A percentile compares a stretch with the other conserved stretches of the same genome.
phyloP scores from a whole-genome alignment of 169 alveolate species.

The Perkinsus olseni region DNA sequence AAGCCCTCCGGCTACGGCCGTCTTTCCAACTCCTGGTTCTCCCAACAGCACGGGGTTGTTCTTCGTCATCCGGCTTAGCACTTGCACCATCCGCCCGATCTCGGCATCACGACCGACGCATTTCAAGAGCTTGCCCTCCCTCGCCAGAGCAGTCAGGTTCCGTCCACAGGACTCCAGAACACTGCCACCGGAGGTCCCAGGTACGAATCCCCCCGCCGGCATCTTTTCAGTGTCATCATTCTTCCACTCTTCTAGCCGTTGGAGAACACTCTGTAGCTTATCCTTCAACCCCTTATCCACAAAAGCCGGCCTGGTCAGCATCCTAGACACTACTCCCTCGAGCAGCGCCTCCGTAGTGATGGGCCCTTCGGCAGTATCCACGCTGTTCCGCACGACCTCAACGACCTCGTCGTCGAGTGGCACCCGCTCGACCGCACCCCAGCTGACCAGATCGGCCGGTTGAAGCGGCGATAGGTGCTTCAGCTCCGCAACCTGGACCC shows the following conservation, averaged over 20 bases:
- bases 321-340: neutral
- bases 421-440: neutral
- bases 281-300: neutral
- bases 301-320: neutral
- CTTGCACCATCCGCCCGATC: slow-evolving; percentile 67
- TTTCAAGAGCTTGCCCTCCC: slow-evolving; percentile 58
- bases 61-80: slow-evolving; percentile 67
- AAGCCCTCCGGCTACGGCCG: slow-evolving; percentile 80
- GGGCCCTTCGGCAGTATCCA: neutral
- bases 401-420: neutral
- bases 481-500: neutral
- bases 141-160: slow-evolving; percentile 60
- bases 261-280: neutral
- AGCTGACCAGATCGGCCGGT: neutral
- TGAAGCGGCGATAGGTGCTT: neutral
- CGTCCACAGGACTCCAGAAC: slow-evolving; percentile 46
- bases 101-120: slow-evolving; percentile 70
- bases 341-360: neutral
- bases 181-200: neutral
- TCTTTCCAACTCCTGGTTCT: slow-evolving; percentile 81
- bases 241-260: neutral
- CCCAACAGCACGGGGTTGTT: slow-evolving; percentile 73
- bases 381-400: neutral
- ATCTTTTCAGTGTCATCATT: neutral
- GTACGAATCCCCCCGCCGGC: neutral